Evolutionary conservation across 2,329 filamentous ascomycete species (phyloP), one percentile per base, ranked within the genome.

Genomic region (Aspergillus sergii): DNA sequence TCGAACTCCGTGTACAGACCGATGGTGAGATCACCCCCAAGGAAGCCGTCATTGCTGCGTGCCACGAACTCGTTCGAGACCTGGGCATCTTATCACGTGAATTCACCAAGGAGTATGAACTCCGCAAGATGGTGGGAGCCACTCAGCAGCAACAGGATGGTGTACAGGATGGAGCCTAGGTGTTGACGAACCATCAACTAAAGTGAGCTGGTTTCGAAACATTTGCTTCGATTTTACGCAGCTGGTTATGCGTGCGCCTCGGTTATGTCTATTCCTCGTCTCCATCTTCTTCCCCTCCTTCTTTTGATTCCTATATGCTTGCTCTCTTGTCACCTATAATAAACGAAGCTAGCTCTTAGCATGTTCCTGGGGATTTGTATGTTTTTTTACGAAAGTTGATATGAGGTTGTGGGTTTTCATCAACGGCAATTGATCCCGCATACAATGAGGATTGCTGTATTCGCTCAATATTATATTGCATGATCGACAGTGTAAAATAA

Each of bases 31-130:
- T 97, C 67, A 91, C 91, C 1, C 93, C 95, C n/a, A 94, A 94
- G 70, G 92, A 97, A 71, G 93, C 94, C 1, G 84, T 99, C 46
- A 84, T 95, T 60, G 86, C 89, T 58, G 89, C 91, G 48, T 96
- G 92, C 81, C 88, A 91, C 77, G 90, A 93, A 69, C 85, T 97
- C 53, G 91, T 99, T 66, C 86, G 88, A 63, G 90, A 96, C 68
- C 86, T 97, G 60, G 90, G 90, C 61, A 89, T 89, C 68, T 83
- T 99, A 63, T 91, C 91, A 66, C 88, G 92, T 68, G 92, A 96
- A 75, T 97, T 98, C 77, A 96, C 92, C 23, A 93, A 94, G 74
- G 94, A 98, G 79, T 95, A 89, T 80, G 92, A 96, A 79, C 81
- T 96, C 71, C 89, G 92, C 72, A 94, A 93, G 80, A 94, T 96